A percentile compares a stretch with the other conserved stretches of the same genome.
phyloP scores from a whole-genome alignment of 345 rosid genomes.

The Moricandia arvensis region DNA sequence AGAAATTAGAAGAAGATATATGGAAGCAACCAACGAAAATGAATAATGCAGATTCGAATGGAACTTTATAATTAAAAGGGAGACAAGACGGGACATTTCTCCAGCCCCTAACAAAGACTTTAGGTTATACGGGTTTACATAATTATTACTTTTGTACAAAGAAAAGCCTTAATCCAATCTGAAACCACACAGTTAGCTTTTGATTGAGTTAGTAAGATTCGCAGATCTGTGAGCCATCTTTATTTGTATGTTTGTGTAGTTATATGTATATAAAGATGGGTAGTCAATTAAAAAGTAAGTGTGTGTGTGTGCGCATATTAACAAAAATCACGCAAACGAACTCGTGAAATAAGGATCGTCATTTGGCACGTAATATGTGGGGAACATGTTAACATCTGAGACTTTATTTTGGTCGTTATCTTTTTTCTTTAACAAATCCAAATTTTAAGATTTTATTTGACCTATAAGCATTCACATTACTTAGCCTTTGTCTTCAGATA shows the following conservation, averaged over 20 bases:
- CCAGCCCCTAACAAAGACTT: slow-evolving; percentile 74
- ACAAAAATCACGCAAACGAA: slow-evolving; percentile 82
- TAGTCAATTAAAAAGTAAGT: background rate
- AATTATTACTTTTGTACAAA: slow-evolving; percentile 24
- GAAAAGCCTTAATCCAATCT: slow-evolving; percentile 23
- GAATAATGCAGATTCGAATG: slow-evolving; percentile 10
- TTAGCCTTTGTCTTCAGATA: slow-evolving; percentile 11
- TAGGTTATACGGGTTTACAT: slow-evolving; percentile 16
- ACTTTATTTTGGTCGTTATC: slow-evolving; percentile 30
- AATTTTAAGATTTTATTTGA: slow-evolving; percentile 5
- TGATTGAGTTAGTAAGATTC: slow-evolving; percentile 69
- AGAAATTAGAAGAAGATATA: background rate
- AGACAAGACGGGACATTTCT: slow-evolving; percentile 63
- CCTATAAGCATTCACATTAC: slow-evolving; percentile 22
- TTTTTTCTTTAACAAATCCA: background rate
- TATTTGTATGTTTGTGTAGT: slow-evolving; percentile 2
- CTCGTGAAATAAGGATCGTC: slow-evolving; percentile 48
- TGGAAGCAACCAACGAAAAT: background rate
- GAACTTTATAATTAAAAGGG: slow-evolving; percentile 17
- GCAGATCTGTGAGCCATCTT: slow-evolving; percentile 49
- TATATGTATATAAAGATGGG: background rate
- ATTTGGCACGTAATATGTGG: slow-evolving; percentile 61
- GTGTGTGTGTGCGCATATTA: slow-evolving; percentile 35
- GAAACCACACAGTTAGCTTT: slow-evolving; percentile 32
- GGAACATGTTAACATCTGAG: slow-evolving; percentile 55